A percentile compares a stretch with the other conserved stretches of the same genome.
Evolutionary conservation across 352 stramenopile genomes (phyloP).

Genomic region (Blastocystis sp.): DNA sequence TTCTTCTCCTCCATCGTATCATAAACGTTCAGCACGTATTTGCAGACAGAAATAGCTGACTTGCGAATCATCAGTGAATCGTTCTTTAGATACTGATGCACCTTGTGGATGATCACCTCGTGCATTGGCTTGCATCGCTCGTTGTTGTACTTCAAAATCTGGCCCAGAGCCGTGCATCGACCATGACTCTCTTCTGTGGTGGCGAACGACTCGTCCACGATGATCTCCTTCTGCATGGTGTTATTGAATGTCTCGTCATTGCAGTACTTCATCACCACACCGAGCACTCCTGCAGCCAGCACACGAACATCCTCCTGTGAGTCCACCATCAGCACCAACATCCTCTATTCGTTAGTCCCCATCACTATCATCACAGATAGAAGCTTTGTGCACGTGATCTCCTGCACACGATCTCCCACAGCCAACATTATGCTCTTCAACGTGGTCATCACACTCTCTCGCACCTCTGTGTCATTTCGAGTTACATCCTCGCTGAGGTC

Average conservation of each 20-base stretch:
- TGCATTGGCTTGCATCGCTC: conserved; percentile 22
- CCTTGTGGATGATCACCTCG: conserved; percentile 12
- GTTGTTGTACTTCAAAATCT: conserved; percentile 30
- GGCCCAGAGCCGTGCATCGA: conserved; percentile 6
- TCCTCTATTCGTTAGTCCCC: conserved; percentile 9
- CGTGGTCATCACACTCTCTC: conserved; percentile 7
- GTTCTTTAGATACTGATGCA: not conserved
- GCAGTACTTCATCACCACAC: not conserved
- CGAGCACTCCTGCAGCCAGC: conserved; percentile 4
- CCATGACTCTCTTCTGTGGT: not conserved
- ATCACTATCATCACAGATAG: not conserved
- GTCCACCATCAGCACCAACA: conserved; percentile 9
- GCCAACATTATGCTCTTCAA: not conserved
- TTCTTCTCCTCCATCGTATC: not conserved
- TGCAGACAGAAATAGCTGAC: conserved; percentile 36
- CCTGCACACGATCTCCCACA: not conserved
- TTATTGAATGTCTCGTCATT: conserved; percentile 26
- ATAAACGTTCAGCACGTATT: conserved; percentile 35
- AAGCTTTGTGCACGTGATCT: not conserved
- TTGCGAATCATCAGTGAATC: conserved; percentile 15
- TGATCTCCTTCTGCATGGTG: conserved; percentile 1
- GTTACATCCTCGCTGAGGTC: conserved; percentile 71
- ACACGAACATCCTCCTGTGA: conserved; percentile 33
- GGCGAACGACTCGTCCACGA: not conserved
- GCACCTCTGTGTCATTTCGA: not conserved